Conservation (phyloP, 2,329 filamentous ascomycete genomes). For the Talaromyces sp. region DNA sequence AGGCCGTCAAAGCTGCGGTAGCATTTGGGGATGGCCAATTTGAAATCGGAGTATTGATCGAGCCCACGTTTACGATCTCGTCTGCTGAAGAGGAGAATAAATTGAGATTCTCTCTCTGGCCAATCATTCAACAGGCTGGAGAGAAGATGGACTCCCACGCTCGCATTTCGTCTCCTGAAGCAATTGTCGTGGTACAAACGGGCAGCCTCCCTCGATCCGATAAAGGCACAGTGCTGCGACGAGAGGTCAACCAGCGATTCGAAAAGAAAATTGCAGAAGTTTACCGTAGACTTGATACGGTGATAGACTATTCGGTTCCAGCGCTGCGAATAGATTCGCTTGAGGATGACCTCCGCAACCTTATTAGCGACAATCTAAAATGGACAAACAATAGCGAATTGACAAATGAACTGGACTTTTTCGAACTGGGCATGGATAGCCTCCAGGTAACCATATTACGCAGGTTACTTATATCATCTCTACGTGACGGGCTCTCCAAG, state of each 20-base stretch:
- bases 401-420: constrained; percentile 2
- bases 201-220: constrained; percentile 5
- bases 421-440: constrained; percentile 6
- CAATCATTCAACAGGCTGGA: constrained; percentile 1
- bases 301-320: neutral
- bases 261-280: constrained; percentile 6
- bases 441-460: constrained; percentile 4
- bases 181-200: neutral
- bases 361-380: neutral
- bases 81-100: neutral
- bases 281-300: neutral
- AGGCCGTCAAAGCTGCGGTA: constrained; percentile 4
- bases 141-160: constrained; percentile 7
- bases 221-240: constrained; percentile 4
- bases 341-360: neutral
- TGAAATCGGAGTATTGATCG: constrained; percentile 6
- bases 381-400: neutral
- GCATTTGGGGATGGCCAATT: constrained; percentile 8
- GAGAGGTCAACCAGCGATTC: constrained; percentile 8
- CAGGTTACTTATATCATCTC: constrained; percentile 5
- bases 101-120: constrained; percentile 6
- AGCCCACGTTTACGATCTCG: neutral
- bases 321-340: neutral
- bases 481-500: neutral
- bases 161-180: constrained; percentile 5